Percentiles rank a stretch among this genome's conserved stretches.
Conservation (phyloP, 2,329 filamentous ascomycete species). For the Eutypa lata region DNA sequence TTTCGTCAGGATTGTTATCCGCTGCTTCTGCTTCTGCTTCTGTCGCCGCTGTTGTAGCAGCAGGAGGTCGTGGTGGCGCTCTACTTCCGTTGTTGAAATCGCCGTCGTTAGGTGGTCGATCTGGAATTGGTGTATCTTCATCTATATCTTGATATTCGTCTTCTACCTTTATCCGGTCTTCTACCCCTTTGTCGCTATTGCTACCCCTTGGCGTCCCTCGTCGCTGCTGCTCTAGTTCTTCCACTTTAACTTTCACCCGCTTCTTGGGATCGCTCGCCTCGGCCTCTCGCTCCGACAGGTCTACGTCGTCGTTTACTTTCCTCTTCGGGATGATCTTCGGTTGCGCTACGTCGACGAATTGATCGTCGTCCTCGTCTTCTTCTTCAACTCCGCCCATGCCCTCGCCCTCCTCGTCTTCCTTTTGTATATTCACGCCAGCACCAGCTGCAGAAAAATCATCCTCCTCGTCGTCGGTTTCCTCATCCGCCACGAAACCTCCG, state of each 20-base stretch:
- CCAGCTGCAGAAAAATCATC: neutral
- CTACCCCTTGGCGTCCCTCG: neutral
- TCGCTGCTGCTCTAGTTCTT: neutral
- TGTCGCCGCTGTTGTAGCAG: neutral
- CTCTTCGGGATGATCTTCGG: constrained; percentile 14
- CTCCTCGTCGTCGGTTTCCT: neutral
- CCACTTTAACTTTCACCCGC: constrained; percentile 15
- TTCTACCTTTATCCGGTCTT: neutral
- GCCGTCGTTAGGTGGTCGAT: neutral
- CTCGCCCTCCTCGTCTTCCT: neutral
- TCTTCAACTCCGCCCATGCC: constrained; percentile 6
- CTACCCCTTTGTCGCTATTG: neutral
- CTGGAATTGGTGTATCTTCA: neutral
- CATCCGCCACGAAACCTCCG: neutral
- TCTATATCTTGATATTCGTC: neutral
- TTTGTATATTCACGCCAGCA: constrained; percentile 1
- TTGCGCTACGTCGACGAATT: constrained; percentile 6
- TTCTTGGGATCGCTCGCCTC: constrained; percentile 9
- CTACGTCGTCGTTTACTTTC: constrained; percentile 11
- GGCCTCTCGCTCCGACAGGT: constrained; percentile 8
- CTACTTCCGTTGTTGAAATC: neutral
- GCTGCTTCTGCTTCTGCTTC: constrained; percentile 5
- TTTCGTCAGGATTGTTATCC: neutral
- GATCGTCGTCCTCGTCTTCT: constrained; percentile 9
- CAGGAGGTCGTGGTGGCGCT: neutral